Base-by-base conservation (phyloP, 1,284 basidiomycete species). In the Lentinula novae-zelandiae region DNA sequence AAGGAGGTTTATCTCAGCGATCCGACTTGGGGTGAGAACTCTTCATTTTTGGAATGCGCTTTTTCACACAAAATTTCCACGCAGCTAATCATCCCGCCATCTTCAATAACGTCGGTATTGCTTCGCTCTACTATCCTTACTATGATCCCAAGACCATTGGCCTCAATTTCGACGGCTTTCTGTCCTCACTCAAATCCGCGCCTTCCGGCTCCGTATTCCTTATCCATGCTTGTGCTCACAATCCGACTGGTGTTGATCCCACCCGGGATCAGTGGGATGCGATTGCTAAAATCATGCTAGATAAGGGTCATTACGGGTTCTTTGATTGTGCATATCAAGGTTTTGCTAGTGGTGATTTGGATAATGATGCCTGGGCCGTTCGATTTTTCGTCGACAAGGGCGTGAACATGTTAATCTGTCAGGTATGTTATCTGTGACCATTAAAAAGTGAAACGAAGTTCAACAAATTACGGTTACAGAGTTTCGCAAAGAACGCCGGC, bases 291-390 rank as follows among this genome's bases (percentile, higher is more conserved):
- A 78, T 90, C 57, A 88, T 98, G 72, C 72, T 88, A 50, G 75
- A 81, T 58, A 92, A 90, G 76, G 80, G 83, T 17, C 95, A 96
- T 73, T 96, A 87, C 73, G 91, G 90, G 51, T 96, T 97, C 78
- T 95, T 98, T 73, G 96, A 98, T 77, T 92, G 89, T 70, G 95
- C 95, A 5, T 98, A 98, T 76, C 95, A 98, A 75, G 94, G 93
- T 49, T 96, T 95, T 72, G 89, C 93, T 36, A 93, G 90, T 68
- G 93, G 94, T 4, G 86, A 95, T 71, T 74, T 93, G 64, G 87
- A 90, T 67, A 79, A 80, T 64, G 90, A 93, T 67, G 89, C 89
- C 13, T 84, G 83, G 81, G 89, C 90, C 9, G 86, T 92, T 66
- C 76, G 88, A 62, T 78, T 87, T 71, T 97, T 98, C 78, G 89